Conservation (phyloP, 1,139 yeast species). For the Suhomyces panamericanus region DNA sequence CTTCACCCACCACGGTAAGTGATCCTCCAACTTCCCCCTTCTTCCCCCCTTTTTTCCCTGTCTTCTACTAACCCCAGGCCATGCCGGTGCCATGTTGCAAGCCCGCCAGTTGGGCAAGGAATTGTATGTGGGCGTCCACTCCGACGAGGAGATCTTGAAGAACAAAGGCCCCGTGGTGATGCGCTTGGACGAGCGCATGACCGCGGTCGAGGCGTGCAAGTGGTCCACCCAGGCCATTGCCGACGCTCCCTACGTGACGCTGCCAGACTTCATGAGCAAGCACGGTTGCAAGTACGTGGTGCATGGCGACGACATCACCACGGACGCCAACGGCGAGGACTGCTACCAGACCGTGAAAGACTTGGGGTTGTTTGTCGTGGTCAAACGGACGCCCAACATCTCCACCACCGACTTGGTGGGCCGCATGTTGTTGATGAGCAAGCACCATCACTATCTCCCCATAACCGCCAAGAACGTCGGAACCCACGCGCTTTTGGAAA, state of each 20-base stretch:
- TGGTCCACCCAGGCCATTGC: constrained; percentile 79
- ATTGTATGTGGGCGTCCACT: constrained; percentile 84
- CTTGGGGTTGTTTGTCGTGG: constrained; percentile 81
- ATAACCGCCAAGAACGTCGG: constrained; percentile 24
- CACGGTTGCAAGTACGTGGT: constrained; percentile 84
- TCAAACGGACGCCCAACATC: constrained; percentile 89
- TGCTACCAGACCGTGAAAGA: constrained; percentile 85
- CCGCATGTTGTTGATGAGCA: constrained; percentile 70
- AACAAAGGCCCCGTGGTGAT: constrained; percentile 96
- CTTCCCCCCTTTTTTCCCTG: not conserved
- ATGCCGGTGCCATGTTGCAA: constrained; percentile 94
- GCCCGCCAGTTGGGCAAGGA: constrained; percentile 79
- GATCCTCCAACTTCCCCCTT: not conserved
- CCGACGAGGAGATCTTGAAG: constrained; percentile 76
- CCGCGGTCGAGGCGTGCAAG: constrained; percentile 85
- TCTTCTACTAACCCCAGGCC: constrained; percentile 45
- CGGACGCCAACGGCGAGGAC: constrained; percentile 93
- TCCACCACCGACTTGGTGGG: constrained; percentile 94
- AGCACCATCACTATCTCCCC: constrained; percentile 54
- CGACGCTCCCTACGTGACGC: constrained; percentile 94
- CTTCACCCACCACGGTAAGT: constrained; percentile 90
- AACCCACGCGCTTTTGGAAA: constrained; percentile 34
- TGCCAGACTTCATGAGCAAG: constrained; percentile 72
- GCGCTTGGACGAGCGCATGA: constrained; percentile 73
- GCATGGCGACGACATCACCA: constrained; percentile 96